Base-by-base conservation (phyloP, 768 basidiomycete genomes). In the Podaxis sp. region DNA sequence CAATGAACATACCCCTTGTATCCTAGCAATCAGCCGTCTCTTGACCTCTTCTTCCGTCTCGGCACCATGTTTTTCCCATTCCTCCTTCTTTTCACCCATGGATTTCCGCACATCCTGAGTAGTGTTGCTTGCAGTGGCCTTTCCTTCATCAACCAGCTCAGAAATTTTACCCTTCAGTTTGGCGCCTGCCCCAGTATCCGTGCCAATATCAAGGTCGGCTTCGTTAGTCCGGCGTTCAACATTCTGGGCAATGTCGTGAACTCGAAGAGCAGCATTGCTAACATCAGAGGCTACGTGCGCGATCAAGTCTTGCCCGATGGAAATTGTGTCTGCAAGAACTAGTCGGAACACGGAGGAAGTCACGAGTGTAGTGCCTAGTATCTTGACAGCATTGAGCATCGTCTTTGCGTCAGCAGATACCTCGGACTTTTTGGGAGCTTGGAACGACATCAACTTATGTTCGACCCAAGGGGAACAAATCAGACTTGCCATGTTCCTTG, bases 271-370 rank as follows among this genome's bases (percentile, higher is more conserved):
- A 15, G 74, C 67, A 3, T 64, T 63, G 33, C 66, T 73, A 19
- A 77, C 66, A 28, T 77, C 74, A 9, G 68, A 65, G 11, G 77
- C 78, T 3, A 70, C 68, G 39, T 73, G 72, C 0, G 74, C 74
- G 4, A 77, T 57, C 9, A 74, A 64, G 28, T 77, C 71, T 44
- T 73, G 73, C 7, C 71, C 63, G 12, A 77, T 75, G 15, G 67
- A 59, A 38, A 77, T 61, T 1, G 75, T 63, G 54, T 78, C 77
- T n/a, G 67, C 67, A 6, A 79, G 59, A 17, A 77, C 59, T 36
- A 76, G 68, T 3, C 78, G 75, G 68, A 79, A 76, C 5, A 72
- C 68, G 19, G 75, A 66, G 2, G 79, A 80, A 5, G 74, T 75
- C 24, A 78, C 51, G 5, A 70, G 52, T 4, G 75, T 71, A 33